These are phyloP conservation scores for Vigna radiata DNA, from an alignment of 306 rosid species.

Conservation along the genomic window DNA sequence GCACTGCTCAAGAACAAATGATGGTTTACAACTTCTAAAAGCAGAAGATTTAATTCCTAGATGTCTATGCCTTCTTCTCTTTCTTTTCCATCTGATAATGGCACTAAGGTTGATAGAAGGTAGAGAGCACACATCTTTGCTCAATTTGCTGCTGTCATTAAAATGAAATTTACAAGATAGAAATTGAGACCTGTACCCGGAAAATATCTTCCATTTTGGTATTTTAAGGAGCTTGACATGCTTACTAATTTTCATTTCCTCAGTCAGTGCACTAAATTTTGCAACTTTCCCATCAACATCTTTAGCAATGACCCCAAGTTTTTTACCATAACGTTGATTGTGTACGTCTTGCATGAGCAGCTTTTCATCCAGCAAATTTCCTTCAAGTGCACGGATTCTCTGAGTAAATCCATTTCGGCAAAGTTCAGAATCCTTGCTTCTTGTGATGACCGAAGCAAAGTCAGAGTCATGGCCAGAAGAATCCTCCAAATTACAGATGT, in stretches of 20 bases:
- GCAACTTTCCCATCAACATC: conserved; percentile 43
- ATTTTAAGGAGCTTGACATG: conserved; percentile 43
- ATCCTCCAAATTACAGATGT: conserved; percentile 52
- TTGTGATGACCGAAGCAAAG: conserved; percentile 59
- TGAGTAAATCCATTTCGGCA: conserved; percentile 71
- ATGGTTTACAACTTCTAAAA: conserved; percentile 37
- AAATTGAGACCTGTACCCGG: conserved; percentile 40
- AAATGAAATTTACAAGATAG: conserved; percentile 39
- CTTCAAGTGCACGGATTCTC: conserved; percentile 73
- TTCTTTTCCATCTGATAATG: conserved; percentile 41
- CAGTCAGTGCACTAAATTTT: conserved; percentile 24
- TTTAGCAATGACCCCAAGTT: conserved; percentile 47
- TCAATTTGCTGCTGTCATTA: conserved; percentile 31
- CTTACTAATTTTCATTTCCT: conserved; percentile 47
- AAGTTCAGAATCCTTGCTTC: conserved; percentile 60
- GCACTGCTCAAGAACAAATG: conserved; percentile 59
- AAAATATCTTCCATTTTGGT: conserved; percentile 46
- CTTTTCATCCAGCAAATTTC: conserved; percentile 52
- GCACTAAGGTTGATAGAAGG: conserved; percentile 42
- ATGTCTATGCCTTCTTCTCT: conserved; percentile 35
- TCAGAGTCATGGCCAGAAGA: conserved; percentile 50
- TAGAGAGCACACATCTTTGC: conserved; percentile 39
- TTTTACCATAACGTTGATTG: conserved; percentile 38
- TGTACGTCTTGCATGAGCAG: conserved; percentile 45
- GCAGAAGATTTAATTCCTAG: conserved; percentile 30